Evolutionary conservation across 371 early-diverging fungal genomes (phyloP).

Genomic region (Mortierella sp.): DNA sequence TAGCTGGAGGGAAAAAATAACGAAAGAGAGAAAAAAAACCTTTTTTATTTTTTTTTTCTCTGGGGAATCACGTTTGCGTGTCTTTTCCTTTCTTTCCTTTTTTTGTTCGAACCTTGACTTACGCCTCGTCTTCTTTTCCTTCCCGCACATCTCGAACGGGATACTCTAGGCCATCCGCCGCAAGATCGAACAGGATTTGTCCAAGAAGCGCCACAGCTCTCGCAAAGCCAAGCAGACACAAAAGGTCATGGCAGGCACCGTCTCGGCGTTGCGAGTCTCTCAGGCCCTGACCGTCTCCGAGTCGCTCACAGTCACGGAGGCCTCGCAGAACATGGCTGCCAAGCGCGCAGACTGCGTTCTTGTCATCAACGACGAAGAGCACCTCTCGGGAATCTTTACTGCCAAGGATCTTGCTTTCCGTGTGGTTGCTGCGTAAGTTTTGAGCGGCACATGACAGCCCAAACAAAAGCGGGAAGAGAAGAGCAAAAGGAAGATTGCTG

Average conservation of each 20-base stretch:
- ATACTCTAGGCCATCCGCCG: slow-evolving; percentile 74
- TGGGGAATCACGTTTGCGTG: not conserved
- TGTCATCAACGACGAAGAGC: slow-evolving; percentile 91
- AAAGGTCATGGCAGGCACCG: slow-evolving; percentile 80
- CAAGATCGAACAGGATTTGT: slow-evolving; percentile 78
- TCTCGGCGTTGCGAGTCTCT: slow-evolving; percentile 86
- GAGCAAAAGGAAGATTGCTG: too few species aligned
- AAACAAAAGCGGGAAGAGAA: too few species aligned
- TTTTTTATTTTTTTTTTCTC: too few species aligned
- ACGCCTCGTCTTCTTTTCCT: not conserved
- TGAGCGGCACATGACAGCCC: too few species aligned
- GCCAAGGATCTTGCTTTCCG: slow-evolving; percentile 84
- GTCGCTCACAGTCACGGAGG: slow-evolving; percentile 88
- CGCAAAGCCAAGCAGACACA: slow-evolving; percentile 55
- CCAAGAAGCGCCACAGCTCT: slow-evolving; percentile 66
- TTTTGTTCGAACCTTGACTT: slow-evolving; percentile 1
- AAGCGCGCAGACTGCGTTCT: slow-evolving; percentile 95
- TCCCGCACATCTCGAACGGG: slow-evolving; percentile 6
- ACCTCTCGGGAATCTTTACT: slow-evolving; percentile 95
- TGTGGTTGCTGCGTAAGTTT: slow-evolving; percentile 78
- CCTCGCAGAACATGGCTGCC: slow-evolving; percentile 98
- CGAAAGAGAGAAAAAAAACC: not conserved
- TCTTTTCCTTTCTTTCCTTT: not conserved
- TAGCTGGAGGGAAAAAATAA: too few species aligned
- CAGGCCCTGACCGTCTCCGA: slow-evolving; percentile 93